A percentile compares a stretch with the other conserved stretches of the same genome.
Evolutionary conservation across 345 rosid genomes (phyloP).

Genomic region (Euphorbia lathyris): DNA sequence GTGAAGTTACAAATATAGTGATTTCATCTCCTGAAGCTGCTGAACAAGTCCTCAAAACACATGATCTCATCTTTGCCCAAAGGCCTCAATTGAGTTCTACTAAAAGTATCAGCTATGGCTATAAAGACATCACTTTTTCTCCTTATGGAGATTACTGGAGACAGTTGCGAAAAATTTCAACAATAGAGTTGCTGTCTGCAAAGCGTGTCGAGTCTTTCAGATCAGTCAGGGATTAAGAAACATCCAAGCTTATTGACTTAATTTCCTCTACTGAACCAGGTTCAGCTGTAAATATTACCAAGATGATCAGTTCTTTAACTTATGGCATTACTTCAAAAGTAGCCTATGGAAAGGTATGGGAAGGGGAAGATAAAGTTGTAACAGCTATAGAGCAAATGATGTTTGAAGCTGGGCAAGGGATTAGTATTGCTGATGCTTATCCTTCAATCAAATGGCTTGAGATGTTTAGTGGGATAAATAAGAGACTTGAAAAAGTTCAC

Average conservation of each 20-base stretch:
- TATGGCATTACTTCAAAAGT: not conserved
- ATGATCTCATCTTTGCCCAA: not conserved
- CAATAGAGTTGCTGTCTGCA: not conserved
- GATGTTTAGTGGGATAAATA: not conserved
- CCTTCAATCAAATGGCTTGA: constrained; percentile 1
- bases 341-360: not conserved
- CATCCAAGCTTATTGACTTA: not conserved
- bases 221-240: not conserved
- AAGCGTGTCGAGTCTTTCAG: not conserved
- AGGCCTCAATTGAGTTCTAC: not conserved
- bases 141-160: constrained; percentile 5
- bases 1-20: not conserved
- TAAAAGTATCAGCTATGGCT: not conserved
- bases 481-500: not conserved
- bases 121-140: not conserved
- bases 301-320: not conserved
- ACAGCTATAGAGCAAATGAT: not conserved
- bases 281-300: not conserved
- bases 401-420: not conserved
- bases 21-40: constrained; percentile 4
- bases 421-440: not conserved
- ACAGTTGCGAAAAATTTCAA: not conserved
- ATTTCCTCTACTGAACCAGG: not conserved
- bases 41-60: not conserved
- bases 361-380: not conserved